Evolutionary conservation across 176 grass and related monocot species (phyloP).

Genomic region (Bromus sterilis): DNA sequence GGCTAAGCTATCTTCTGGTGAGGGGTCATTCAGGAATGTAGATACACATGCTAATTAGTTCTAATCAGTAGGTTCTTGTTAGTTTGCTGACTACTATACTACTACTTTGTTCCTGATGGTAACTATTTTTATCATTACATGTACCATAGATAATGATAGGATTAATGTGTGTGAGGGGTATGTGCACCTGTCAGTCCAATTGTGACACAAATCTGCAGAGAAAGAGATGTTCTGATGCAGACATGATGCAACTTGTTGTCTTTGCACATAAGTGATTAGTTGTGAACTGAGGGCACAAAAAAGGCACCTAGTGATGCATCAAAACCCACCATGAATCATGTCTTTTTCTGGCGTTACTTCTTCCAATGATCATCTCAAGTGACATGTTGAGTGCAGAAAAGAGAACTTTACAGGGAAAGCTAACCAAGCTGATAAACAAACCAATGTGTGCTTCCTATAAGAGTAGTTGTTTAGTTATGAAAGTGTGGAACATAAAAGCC

Average conservation of each 20-base stretch:
- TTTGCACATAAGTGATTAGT: neutral
- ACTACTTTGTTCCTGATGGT: neutral
- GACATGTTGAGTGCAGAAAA: neutral
- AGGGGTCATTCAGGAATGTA: neutral
- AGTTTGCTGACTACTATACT: neutral
- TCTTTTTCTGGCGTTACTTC: neutral
- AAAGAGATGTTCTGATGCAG: neutral
- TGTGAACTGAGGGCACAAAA: constrained; percentile 6
- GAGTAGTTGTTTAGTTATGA: neutral
- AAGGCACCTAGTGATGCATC: constrained; percentile 7
- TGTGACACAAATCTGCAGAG: too few relatives aligned
- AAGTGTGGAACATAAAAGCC: constrained; percentile 18
- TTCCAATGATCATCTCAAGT: neutral
- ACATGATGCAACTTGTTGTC: neutral
- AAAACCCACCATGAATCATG: neutral
- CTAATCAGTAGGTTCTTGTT: neutral
- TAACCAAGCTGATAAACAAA: neutral
- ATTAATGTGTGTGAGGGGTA: neutral
- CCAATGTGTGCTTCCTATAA: neutral
- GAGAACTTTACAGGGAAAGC: constrained; percentile 18
- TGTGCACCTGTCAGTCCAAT: neutral
- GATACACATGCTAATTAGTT: neutral
- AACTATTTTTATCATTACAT: neutral
- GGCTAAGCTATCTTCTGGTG: neutral
- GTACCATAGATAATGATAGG: neutral